A percentile compares a stretch with the other conserved stretches of the same genome.
Evolutionary conservation across 371 early-diverging fungal genomes (phyloP).

Genomic region (Circinella umbellata): DNA sequence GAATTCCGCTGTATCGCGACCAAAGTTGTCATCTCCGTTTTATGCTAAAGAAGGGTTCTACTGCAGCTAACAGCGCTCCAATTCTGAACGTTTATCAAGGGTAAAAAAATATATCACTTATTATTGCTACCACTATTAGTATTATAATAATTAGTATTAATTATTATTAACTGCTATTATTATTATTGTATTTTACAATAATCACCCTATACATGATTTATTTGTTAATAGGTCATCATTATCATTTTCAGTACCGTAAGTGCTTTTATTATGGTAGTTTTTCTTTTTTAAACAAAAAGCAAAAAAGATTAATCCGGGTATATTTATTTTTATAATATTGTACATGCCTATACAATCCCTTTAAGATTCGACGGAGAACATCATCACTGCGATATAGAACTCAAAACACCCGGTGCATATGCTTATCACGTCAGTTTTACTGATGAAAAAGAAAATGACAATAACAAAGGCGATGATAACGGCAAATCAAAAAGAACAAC

Average conservation of each 20-base stretch:
- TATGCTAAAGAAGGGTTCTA: constrained; percentile 78
- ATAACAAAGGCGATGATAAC: neutral
- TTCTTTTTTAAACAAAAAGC: constrained; percentile 26
- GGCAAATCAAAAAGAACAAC: too few species aligned
- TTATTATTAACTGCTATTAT: constrained; percentile 18
- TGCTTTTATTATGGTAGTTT: too few species aligned
- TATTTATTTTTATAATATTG: too few species aligned
- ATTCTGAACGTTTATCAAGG: constrained; percentile 63
- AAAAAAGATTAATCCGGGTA: constrained; percentile 12
- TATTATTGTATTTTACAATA: too few species aligned
- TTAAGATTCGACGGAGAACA: constrained; percentile 13
- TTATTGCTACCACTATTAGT: too few species aligned
- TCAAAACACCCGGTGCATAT: constrained; percentile 80
- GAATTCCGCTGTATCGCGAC: constrained; percentile 70
- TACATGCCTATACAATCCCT: too few species aligned
- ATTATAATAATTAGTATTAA: constrained; percentile 19
- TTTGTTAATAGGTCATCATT: constrained; percentile 28
- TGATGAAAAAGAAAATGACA: neutral
- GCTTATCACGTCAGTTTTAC: constrained; percentile 85
- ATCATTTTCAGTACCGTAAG: constrained; percentile 14
- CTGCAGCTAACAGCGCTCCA: constrained; percentile 58
- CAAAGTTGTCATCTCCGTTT: constrained; percentile 77
- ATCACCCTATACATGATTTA: constrained; percentile 21
- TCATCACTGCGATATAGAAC: constrained; percentile 67
- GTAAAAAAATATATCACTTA: constrained; percentile 28